A percentile compares a stretch with the other conserved stretches of the same genome.
Conservation (phyloP, 495 filamentous ascomycete genomes). For the Penicillium tannophilum region DNA sequence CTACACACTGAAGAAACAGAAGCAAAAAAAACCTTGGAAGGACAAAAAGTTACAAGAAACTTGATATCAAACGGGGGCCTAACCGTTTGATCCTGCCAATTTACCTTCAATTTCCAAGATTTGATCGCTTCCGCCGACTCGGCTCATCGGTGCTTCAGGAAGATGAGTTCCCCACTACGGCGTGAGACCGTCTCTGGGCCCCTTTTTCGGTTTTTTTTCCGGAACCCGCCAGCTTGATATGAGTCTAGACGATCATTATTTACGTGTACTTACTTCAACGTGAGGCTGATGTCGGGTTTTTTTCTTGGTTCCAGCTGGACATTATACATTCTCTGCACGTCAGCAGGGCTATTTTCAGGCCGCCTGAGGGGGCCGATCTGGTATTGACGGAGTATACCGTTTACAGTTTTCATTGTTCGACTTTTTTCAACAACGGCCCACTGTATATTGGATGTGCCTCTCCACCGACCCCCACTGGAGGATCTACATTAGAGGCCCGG, state of each 20-base stretch:
- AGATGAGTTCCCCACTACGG: constrained; percentile 22
- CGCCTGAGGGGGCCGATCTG: constrained; percentile 1
- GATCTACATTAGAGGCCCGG: constrained; percentile 9
- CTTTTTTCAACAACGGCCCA: constrained; percentile 8
- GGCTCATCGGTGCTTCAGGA: constrained; percentile 20
- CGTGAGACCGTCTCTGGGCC: constrained; percentile 12
- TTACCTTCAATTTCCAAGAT: constrained; percentile 12
- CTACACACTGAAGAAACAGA: background rate
- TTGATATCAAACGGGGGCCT: background rate
- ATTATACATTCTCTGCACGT: background rate
- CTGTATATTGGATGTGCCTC: constrained; percentile 10
- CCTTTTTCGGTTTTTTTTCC: constrained; percentile 12
- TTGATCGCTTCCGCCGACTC: constrained; percentile 8
- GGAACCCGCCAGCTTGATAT: constrained; percentile 3
- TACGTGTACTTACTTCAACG: background rate
- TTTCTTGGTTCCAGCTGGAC: background rate
- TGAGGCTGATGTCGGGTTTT: background rate
- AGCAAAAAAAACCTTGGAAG: too few species aligned
- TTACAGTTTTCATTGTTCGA: background rate
- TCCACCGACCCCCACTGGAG: constrained; percentile 12
- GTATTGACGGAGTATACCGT: constrained; percentile 2
- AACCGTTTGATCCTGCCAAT: constrained; percentile 13
- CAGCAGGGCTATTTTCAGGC: constrained; percentile 3
- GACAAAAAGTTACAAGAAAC: background rate
- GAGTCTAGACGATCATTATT: constrained; percentile 21